Base-by-base conservation (phyloP, 2,329 filamentous ascomycete genomes). In the Aspergillus alliaceus region DNA sequence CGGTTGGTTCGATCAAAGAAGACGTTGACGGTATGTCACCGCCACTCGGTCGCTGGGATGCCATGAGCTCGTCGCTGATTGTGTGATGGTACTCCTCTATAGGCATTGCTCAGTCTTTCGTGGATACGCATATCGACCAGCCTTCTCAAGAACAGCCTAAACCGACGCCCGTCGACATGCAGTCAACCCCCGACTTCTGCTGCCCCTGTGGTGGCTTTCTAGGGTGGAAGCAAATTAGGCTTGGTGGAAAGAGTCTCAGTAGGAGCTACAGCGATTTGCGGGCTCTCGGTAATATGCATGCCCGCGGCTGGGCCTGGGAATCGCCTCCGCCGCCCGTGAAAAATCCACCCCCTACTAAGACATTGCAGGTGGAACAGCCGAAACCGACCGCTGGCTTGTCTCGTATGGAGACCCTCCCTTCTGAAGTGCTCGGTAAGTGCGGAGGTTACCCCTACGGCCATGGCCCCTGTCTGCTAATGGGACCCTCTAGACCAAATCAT, bases 371-470 rank as follows among this genome's bases (percentile, higher is more conserved):
- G 29, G 59, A 66, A 52, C 52, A 62, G 31, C 27, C 51, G 46
- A 66, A 59, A 60, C 68, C 55, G 50, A 61, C 63, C 42, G 69
- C 64, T 44, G 70, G 63, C 51, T 68, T 60, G 78, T 73, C 88
- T 22, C 79, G 82, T 25, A 75, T 93, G 39, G 90, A 92, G 77
- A 83, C 73, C 59, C 80, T 93, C 7, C 89, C 89, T 0, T 79
- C 83, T 51, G 89, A 92, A 75, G 78, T 92, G 62, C 82, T 90
- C 56, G 84, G 89, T 91, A 81, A 75, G 86, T 79, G 51, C 12
- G 18, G 11, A 11, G 15, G 4, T 31, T 27, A 8, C 4, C 2
- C 40, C n/a, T 14, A 6, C 4, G 25, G 27, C n/a, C 27, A 27
- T 48, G 27, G 14, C 14, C n/a, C 40, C 44, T n/a, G 27, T 32